A percentile compares a stretch with the other conserved stretches of the same genome.
Conservation (phyloP, 306 rosid species). For the Citrullus mucosospermus region DNA sequence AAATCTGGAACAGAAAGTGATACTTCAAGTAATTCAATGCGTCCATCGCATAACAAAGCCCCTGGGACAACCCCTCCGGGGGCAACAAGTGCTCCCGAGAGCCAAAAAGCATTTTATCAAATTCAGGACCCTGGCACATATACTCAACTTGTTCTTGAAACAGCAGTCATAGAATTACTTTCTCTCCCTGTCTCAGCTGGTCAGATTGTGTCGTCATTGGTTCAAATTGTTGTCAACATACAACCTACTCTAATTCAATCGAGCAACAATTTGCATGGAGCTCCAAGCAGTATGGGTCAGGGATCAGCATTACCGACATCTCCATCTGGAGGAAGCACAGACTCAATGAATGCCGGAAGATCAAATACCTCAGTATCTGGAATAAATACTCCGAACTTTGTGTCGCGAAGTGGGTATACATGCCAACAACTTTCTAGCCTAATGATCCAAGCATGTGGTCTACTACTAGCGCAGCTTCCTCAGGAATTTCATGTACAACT, state of each 20-base stretch:
- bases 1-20: constrained; percentile 60
- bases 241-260: constrained; percentile 88
- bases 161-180: constrained; percentile 86
- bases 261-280: constrained; percentile 63
- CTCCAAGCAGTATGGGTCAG: constrained; percentile 69
- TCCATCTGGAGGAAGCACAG: constrained; percentile 98
- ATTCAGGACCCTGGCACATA: constrained; percentile 99
- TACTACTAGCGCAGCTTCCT: constrained; percentile 90
- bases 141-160: constrained; percentile 91
- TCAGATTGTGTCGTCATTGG: constrained; percentile 82
- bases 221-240: constrained; percentile 82
- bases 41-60: constrained; percentile 57
- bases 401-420: constrained; percentile 90
- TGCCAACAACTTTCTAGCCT: constrained; percentile 90
- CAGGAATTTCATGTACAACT: constrained; percentile 80
- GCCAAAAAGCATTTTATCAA: constrained; percentile 82
- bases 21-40: constrained; percentile 33
- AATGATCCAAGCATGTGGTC: constrained; percentile 97
- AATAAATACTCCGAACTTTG: constrained; percentile 75
- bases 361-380: constrained; percentile 76
- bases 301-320: constrained; percentile 85
- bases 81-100: constrained; percentile 53
- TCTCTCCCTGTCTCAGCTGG: constrained; percentile 83
- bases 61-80: constrained; percentile 61
- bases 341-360: constrained; percentile 82